Conservation (phyloP, 192 early-diverging fungal genomes). For the Coemansia sp. region DNA sequence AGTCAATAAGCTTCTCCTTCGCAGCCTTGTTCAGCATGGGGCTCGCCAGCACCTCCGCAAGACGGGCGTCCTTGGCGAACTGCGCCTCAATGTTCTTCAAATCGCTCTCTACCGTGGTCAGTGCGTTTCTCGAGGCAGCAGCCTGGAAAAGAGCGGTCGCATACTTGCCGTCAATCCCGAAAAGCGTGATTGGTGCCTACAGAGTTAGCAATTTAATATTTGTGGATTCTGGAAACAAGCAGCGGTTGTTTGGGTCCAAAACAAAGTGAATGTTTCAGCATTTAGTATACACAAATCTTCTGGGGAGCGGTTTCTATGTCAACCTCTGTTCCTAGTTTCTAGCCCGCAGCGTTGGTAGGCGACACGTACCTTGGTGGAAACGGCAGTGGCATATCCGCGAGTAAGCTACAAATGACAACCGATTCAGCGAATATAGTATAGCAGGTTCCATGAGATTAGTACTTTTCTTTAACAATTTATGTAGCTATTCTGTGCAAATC, state of each 20-base stretch:
- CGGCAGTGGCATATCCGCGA: constrained; percentile 62
- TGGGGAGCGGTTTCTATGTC: too few relatives aligned
- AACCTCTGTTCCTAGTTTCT: too few relatives aligned
- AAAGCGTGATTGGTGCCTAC: constrained; percentile 80
- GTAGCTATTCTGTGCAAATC: neutral
- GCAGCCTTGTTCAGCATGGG: constrained; percentile 78
- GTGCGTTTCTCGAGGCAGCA: constrained; percentile 77
- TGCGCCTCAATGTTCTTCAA: constrained; percentile 66
- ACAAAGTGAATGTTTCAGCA: too few relatives aligned
- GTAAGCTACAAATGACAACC: constrained; percentile 48
- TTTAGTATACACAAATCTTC: too few relatives aligned
- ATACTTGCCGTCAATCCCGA: constrained; percentile 96
- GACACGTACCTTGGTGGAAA: constrained; percentile 54
- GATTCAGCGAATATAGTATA: neutral
- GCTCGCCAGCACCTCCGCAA: constrained; percentile 78
- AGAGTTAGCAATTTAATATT: neutral
- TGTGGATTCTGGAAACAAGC: too few relatives aligned
- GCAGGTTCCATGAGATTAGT: neutral
- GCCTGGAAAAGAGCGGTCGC: constrained; percentile 95
- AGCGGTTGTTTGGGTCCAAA: too few relatives aligned
- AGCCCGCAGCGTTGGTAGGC: neutral
- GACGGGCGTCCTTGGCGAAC: constrained; percentile 70
- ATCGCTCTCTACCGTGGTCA: constrained; percentile 83
- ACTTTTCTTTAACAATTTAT: neutral
- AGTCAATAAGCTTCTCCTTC: constrained; percentile 72